phyloP scores from a whole-genome alignment of 495 filamentous ascomycete species.

The Corynascus novoguineensis region DNA sequence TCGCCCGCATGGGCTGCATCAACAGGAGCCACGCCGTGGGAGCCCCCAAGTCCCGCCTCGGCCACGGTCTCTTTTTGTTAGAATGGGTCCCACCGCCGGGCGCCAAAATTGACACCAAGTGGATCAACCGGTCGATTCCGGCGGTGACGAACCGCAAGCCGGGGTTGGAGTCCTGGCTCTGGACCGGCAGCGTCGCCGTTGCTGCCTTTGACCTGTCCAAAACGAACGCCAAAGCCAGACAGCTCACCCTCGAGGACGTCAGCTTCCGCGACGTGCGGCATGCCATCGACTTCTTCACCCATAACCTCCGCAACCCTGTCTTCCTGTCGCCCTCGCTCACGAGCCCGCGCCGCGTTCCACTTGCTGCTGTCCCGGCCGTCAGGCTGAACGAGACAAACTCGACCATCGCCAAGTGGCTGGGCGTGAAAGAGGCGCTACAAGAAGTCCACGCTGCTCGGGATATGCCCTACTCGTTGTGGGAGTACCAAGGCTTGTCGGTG shows the following conservation, averaged over 20 bases:
- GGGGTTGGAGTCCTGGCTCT: background rate
- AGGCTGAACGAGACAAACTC: background rate
- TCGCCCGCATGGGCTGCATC: conserved; percentile 1
- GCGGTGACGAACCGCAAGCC: background rate
- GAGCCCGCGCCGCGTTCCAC: background rate
- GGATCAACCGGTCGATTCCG: background rate
- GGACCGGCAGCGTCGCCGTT: background rate
- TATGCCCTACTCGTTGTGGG: background rate
- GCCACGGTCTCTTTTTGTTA: background rate
- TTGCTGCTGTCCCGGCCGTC: background rate
- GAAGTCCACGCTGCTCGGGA: background rate
- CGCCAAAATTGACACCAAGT: background rate
- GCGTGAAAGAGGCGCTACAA: background rate
- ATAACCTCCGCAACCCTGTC: background rate
- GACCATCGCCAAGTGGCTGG: background rate
- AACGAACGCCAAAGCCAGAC: background rate
- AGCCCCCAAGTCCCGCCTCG: background rate
- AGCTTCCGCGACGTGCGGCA: background rate
- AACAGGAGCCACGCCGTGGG: background rate
- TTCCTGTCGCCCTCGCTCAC: background rate
- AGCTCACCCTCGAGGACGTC: background rate
- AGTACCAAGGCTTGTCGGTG: background rate
- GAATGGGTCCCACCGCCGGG: background rate
- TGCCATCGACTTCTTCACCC: background rate
- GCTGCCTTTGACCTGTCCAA: background rate